Base-by-base conservation (phyloP, 2,329 filamentous ascomycete genomes). In the Fusarium mundagurra region DNA sequence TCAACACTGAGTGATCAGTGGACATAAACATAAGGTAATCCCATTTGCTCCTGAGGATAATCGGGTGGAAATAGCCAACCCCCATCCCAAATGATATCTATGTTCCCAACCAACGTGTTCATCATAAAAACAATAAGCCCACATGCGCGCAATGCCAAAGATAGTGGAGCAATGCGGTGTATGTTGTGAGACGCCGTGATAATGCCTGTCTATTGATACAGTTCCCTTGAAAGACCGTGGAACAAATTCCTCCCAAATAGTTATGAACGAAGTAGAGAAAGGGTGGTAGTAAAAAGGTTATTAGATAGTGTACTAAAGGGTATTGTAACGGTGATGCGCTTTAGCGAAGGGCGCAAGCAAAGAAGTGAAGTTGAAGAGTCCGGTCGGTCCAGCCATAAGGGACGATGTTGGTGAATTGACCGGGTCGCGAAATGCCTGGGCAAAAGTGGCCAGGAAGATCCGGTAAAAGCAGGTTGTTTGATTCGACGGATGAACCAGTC, bases 171-270 rank as follows among this genome's bases (percentile, higher is more conserved):
- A 33, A 51, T 72, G 67, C 61, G 74, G 59, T 69, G 71, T 72
- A 71, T 74, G 75, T 70, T 71, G 76, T 62, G 68, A 78, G 75
- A 76, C 77, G 76, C 71, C 77, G 73, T 77, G 67, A 69, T 70
- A 75, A 78, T 77, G 76, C 77, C 71, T 71, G 71, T 79, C 75
- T 79, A 79, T 51, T 77, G 71, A 71, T 79, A 79, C 77, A 79
- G 67, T 77, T 73, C 77, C 76, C 45, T 71, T 71, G 58, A 71
- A 75, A 76, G 54, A 61, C 63, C 51, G 61, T 65, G 67, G 69
- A 66, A 72, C 64, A 78, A 70, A 57, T 53, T 71, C 76, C 73
- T 70, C 72, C 74, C 75, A 75, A 72, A 76, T 67, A 67, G 54
- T 72, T 60, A 63, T 66, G 62, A 66, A 62, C 64, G 63, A 72